Evolutionary conservation across 345 rosid species (phyloP).

Genomic region (Gossypium longicalyx): DNA sequence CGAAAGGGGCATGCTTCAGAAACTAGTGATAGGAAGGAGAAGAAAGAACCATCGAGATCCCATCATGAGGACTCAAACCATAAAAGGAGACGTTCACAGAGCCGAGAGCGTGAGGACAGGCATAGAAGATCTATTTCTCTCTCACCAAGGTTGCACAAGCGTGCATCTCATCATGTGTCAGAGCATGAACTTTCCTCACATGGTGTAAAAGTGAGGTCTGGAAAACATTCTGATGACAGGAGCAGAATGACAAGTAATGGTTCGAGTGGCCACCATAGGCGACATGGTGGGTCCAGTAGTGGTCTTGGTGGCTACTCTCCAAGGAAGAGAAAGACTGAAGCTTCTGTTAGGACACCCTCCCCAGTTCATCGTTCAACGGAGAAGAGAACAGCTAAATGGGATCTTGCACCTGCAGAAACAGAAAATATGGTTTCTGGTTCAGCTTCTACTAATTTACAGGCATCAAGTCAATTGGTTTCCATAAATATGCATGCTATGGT

Average conservation of each 20-base stretch:
- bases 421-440: conserved; percentile 28
- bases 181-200: conserved; percentile 38
- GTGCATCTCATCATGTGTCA: conserved; percentile 36
- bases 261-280: conserved; percentile 43
- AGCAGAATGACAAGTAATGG: conserved; percentile 40
- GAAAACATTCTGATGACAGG: conserved; percentile 40
- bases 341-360: conserved; percentile 60
- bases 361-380: conserved; percentile 62
- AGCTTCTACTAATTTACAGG: conserved; percentile 38
- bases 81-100: conserved; percentile 70
- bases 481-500: conserved; percentile 38
- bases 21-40: conserved; percentile 43
- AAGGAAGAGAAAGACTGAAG: conserved; percentile 70
- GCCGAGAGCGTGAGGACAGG: conserved; percentile 49
- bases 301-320: conserved; percentile 97
- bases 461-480: conserved; percentile 35
- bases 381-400: conserved; percentile 80
- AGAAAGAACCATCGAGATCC: conserved; percentile 48
- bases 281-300: conserved; percentile 51
- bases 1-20: conserved; percentile 41
- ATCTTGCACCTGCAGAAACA: conserved; percentile 49
- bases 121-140: conserved; percentile 51
- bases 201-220: conserved; percentile 42
- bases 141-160: conserved; percentile 48
- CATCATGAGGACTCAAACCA: conserved; percentile 39